Evolutionary conservation across 148 eudicot species (phyloP), one percentile per base, ranked within the genome.

Genomic region (Fagopyrum esculentum): DNA sequence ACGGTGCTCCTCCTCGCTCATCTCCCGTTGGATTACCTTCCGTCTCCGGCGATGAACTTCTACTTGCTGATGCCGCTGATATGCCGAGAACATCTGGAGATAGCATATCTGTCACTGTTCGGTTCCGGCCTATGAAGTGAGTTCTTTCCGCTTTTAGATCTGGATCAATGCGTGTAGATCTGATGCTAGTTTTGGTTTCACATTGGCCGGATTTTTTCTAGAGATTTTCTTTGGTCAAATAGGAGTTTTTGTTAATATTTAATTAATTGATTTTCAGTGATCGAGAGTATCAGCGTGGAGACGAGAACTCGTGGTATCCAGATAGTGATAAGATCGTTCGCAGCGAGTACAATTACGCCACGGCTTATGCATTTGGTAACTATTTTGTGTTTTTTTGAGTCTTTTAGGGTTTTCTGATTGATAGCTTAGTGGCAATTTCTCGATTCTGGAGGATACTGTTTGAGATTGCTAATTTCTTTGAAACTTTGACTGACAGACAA

Each of bases 111-210:
- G 98, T 92, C 26, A 94, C 98, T 9, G 86, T 94, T 57, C 82
- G 98, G 69, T 94, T 94, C 84, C 85, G 98, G 64, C 98, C 98
- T 1, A 68, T 94, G 90, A 94, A 84, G 98, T 90, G 73, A 77
- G 16, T 81, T 16, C 12, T n/a, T 52, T 40, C 52, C 7, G 40
- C 48, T 60, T 45, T n/a, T 73, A 72, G 85, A 85, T 87, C 83
- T 80, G 79, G 47, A 71, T 77, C 16, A 49, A 79, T 77, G 68
- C 69, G 69, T 29, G 44, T 63, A 66, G 47, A 66, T 66, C 47
- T 40, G 71, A 9, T 66, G 71, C 17, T 43, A 35, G 47, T 66
- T 43, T 35, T 43, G 71, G 46, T 66, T 66, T 66, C 71, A 66
- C 47, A 66, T 30, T 66, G 19, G 47, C 0, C 40, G 74, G 6